A percentile compares a stretch with the other conserved stretches of the same genome.
These are phyloP conservation scores for Fusarium sp. DNA, from an alignment of 2,329 filamentous ascomycete genomes.

Conservation along the genomic window DNA sequence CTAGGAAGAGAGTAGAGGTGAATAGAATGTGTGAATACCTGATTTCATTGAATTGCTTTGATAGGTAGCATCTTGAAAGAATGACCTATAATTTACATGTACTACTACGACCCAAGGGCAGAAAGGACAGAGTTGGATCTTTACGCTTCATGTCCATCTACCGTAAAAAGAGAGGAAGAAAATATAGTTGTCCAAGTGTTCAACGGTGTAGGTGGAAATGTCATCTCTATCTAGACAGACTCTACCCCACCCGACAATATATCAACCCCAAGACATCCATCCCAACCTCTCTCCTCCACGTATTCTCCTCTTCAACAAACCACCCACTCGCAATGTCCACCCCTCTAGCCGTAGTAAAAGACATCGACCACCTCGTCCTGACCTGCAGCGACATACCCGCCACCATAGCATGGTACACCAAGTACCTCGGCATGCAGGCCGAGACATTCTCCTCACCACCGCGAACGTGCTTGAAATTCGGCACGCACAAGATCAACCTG, in stretches of 20 bases:
- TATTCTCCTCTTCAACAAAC: not conserved
- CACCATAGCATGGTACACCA: conserved; percentile 64
- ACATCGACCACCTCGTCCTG: conserved; percentile 69
- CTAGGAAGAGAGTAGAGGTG: too few relatives aligned
- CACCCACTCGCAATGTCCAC: conserved; percentile 24
- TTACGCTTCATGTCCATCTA: too few relatives aligned
- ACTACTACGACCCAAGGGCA: too few relatives aligned
- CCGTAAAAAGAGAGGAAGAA: too few relatives aligned
- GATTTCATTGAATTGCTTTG: too few relatives aligned
- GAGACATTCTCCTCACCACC: conserved; percentile 56
- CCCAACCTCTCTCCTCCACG: not conserved
- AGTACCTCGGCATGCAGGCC: conserved; percentile 64
- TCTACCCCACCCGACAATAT: not conserved
- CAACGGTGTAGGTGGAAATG: too few relatives aligned
- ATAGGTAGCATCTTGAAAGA: too few relatives aligned
- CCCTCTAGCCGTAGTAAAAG: conserved; percentile 48
- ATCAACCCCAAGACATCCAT: not conserved
- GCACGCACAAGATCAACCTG: conserved; percentile 68
- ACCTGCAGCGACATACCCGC: conserved; percentile 61
- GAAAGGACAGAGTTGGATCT: too few relatives aligned
- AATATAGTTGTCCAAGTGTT: too few relatives aligned
- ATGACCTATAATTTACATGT: too few relatives aligned
- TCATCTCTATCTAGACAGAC: too few relatives aligned
- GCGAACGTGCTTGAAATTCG: conserved; percentile 65
- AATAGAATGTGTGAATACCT: too few relatives aligned